Conservation (phyloP, 306 rosid genomes). For the Abrus precatorius region DNA sequence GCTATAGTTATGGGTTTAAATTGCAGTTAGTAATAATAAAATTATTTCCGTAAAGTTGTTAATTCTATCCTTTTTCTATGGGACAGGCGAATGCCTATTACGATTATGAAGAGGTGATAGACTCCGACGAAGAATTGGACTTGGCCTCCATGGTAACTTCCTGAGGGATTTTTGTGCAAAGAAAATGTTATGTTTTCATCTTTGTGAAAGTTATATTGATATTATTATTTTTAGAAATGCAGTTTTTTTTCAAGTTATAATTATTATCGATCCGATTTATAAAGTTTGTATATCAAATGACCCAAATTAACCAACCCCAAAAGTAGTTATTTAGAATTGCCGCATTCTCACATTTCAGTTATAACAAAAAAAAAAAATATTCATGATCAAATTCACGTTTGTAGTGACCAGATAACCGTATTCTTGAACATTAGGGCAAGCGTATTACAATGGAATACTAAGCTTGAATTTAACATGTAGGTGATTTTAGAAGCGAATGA, state of each 20-base stretch:
- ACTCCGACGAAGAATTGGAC: constrained; percentile 90
- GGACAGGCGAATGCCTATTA: constrained; percentile 77
- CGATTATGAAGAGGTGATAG: constrained; percentile 75
- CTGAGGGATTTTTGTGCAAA: constrained; percentile 40
- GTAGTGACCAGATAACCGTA: too few species aligned
- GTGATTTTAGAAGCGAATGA: too few species aligned
- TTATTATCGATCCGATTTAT: constrained; percentile 20
- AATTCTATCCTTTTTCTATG: constrained; percentile 32
- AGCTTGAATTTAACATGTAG: too few species aligned
- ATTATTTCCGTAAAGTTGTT: background rate
- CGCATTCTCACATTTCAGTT: constrained; percentile 3
- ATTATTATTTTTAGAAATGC: constrained; percentile 35
- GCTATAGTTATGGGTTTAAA: background rate
- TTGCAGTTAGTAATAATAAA: constrained; percentile 2
- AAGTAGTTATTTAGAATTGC: background rate
- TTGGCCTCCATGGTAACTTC: constrained; percentile 80
- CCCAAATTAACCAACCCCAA: background rate
- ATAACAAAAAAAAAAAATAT: too few species aligned
- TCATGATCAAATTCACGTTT: too few species aligned
- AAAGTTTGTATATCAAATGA: constrained; percentile 27
- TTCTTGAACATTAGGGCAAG: too few species aligned
- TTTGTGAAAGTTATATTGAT: constrained; percentile 37
- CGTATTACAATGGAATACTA: too few species aligned
- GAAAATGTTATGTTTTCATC: constrained; percentile 21
- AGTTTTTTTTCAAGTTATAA: constrained; percentile 25